These are phyloP conservation scores for Trichoderma atrobrunneum DNA, from an alignment of 2,329 filamentous ascomycete genomes.

Conservation along the genomic window DNA sequence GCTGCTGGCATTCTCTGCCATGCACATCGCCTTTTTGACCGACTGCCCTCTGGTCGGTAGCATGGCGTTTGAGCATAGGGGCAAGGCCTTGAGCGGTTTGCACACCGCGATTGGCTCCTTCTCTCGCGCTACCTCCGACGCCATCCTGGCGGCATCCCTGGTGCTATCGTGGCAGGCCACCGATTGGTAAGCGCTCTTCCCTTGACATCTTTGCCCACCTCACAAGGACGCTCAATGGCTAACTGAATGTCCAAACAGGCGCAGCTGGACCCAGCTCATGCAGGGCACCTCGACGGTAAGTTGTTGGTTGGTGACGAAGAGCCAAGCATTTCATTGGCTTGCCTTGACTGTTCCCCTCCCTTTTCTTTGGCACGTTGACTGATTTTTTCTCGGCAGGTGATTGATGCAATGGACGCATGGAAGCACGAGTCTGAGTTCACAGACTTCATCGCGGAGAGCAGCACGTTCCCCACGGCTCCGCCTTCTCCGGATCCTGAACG, in stretches of 20 bases:
- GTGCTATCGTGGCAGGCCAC: constrained; percentile 94
- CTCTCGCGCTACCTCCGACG: constrained; percentile 82
- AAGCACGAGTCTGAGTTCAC: constrained; percentile 84
- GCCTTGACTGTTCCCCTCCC: background rate
- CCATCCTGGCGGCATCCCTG: constrained; percentile 85
- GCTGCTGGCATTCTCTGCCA: constrained; percentile 88
- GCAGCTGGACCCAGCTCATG: constrained; percentile 89
- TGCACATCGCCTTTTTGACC: constrained; percentile 86
- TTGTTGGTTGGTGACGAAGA: background rate
- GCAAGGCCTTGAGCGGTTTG: constrained; percentile 79
- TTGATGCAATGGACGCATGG: constrained; percentile 88
- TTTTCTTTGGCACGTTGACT: background rate
- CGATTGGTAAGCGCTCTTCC: constrained; percentile 70
- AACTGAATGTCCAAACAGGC: constrained; percentile 54
- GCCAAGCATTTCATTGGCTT: background rate
- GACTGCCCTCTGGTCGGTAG: constrained; percentile 81
- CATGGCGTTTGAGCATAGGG: constrained; percentile 85
- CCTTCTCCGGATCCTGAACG: constrained; percentile 60
- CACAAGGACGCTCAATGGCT: constrained; percentile 19
- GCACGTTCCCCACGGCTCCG: constrained; percentile 66
- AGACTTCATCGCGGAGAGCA: constrained; percentile 77
- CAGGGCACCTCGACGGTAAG: constrained; percentile 84
- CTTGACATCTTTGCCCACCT: background rate
- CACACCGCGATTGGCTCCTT: constrained; percentile 85
- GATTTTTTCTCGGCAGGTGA: constrained; percentile 55